Conservation (phyloP, 192 early-diverging fungal genomes). For the Backusella morwellensis region DNA sequence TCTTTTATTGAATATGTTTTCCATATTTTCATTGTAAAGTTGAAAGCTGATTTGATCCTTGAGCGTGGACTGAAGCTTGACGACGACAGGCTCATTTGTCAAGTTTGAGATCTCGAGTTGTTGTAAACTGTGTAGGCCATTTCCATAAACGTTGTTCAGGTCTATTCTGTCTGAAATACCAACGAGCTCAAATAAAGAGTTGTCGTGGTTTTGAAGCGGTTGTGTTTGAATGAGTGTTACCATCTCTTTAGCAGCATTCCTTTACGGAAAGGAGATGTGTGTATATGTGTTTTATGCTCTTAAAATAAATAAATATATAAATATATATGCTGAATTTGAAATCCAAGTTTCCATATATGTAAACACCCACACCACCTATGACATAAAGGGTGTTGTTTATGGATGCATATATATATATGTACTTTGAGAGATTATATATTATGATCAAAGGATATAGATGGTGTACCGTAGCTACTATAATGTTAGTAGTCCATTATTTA, state of each 20-base stretch:
- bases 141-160: slow-evolving; percentile 76
- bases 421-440: no score
- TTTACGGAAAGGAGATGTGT: not conserved
- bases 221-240: not conserved
- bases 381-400: no score
- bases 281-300: not conserved
- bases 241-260: slow-evolving; percentile 3
- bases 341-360: not conserved
- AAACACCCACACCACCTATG: no score
- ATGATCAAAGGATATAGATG: no score
- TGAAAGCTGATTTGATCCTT: slow-evolving; percentile 79
- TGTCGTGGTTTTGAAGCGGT: not conserved
- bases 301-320: not conserved
- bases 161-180: slow-evolving; percentile 38
- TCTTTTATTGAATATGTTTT: slow-evolving; percentile 42
- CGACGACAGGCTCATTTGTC: slow-evolving; percentile 49
- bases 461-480: no score
- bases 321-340: not conserved
- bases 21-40: slow-evolving; percentile 79
- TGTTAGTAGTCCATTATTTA: no score
- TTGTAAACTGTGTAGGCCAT: slow-evolving; percentile 74
- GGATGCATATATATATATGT: no score
- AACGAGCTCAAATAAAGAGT: not conserved
- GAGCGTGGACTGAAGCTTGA: slow-evolving; percentile 79
- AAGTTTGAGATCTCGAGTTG: slow-evolving; percentile 70